Evolutionary conservation across 768 basidiomycete genomes (phyloP).

Genomic region (Baorangia bicolor): DNA sequence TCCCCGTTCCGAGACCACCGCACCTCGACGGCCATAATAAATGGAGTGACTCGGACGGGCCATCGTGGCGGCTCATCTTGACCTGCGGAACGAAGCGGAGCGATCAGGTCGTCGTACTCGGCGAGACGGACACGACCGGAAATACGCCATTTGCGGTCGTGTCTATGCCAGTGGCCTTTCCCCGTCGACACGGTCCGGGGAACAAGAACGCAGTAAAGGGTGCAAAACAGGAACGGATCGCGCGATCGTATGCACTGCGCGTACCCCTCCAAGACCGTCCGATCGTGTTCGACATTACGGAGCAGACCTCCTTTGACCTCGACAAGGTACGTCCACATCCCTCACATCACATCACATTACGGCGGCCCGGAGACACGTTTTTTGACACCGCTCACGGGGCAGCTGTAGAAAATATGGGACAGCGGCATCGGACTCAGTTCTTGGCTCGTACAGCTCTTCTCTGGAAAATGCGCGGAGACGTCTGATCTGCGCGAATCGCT

Average conservation of each 20-base stretch:
- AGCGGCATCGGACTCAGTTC: constrained; percentile 85
- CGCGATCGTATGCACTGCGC: constrained; percentile 25
- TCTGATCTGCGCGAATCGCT: constrained; percentile 35
- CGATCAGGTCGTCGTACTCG: constrained; percentile 42
- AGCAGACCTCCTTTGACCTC: constrained; percentile 87
- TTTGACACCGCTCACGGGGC: constrained; percentile 12
- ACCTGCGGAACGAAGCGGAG: constrained; percentile 34
- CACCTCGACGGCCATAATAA: constrained; percentile 23
- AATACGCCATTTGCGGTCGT: constrained; percentile 54
- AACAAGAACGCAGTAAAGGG: constrained; percentile 17
- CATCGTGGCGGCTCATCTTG: constrained; percentile 63
- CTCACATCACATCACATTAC: not conserved
- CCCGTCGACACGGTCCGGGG: constrained; percentile 26
- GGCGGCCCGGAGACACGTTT: not conserved
- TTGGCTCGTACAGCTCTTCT: constrained; percentile 56
- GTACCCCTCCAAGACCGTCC: not conserved
- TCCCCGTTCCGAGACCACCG: constrained; percentile 64
- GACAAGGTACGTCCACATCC: constrained; percentile 67
- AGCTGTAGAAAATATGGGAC: constrained; percentile 90
- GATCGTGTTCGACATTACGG: constrained; percentile 51
- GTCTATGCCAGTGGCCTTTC: constrained; percentile 62
- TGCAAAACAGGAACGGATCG: constrained; percentile 67
- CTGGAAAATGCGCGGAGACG: not conserved
- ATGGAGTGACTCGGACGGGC: constrained; percentile 38
- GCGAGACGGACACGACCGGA: constrained; percentile 40